Evolutionary conservation across 306 rosid species (phyloP), one percentile per base, ranked within the genome.

Genomic region (Dryas drummondii): DNA sequence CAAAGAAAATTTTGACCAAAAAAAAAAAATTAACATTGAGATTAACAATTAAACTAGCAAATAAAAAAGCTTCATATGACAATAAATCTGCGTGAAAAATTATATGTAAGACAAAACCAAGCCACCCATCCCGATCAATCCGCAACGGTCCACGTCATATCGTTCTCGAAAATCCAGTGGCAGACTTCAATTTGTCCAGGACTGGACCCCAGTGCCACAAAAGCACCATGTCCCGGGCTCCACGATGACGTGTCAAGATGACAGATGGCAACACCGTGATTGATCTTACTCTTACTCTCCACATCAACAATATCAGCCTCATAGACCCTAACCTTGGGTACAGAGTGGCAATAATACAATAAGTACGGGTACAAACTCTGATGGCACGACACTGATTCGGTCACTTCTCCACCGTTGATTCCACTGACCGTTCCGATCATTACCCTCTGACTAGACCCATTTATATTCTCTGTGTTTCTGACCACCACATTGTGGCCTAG

Each of bases 291-390:
- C 62, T 50, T 80, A 16, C 70, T 79, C 55, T 50, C 51, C 52
- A 60, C 80, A 42, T 85, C 84, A 45, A 80, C 80, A 40, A 94
- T 87, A 9, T 94, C 96, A 14, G 84, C 96, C 56, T 83, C 96
- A 45, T 94, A 91, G 1, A 90, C 90, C 14, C 96, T 83, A 58
- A 91, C 97, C 46, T 78, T 68, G 0, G 97, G 98, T 3, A 90
- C 96, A 1, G 91, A 87, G 87, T 94, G 98, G 54, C 98, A 94
- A 46, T 94, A 94, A 71, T 91, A 94, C 54, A 94, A 49, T 56
- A 94, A 68, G 72, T 94, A 90, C 13, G 98, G 96, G 87, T 90
- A 94, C 84, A 94, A 40, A 68, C 90, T 90, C 54, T 90, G 98
- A 68, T 94, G 97, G 80, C 98, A 94, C 0, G 98, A 94, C 1